A percentile compares a stretch with the other conserved stretches of the same genome.
Conservation (phyloP, 345 rosid species). For the Eucalyptus urophylla region DNA sequence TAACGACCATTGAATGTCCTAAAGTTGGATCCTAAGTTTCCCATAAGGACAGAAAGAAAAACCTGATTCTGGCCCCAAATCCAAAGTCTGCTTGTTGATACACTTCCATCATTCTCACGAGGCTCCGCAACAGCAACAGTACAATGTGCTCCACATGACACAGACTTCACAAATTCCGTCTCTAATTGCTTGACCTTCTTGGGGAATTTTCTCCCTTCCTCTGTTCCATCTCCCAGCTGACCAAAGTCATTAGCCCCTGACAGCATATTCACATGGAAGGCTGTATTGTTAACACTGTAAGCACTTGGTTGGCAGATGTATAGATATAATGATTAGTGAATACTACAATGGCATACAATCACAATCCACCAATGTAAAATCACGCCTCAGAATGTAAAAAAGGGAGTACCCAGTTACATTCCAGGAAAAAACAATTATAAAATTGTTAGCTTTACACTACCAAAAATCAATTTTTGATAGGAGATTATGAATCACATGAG, state of each 20-base stretch:
- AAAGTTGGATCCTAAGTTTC: background rate
- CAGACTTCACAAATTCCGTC: slow-evolving; percentile 79
- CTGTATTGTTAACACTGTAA: background rate
- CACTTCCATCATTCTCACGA: slow-evolving; percentile 59
- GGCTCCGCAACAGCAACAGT: slow-evolving; percentile 85
- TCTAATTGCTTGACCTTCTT: slow-evolving; percentile 69
- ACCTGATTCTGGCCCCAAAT: slow-evolving; percentile 99
- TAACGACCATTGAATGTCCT: background rate
- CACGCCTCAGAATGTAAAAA: background rate
- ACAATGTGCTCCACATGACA: slow-evolving; percentile 92
- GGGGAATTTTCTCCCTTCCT: slow-evolving; percentile 72
- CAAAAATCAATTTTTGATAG: background rate
- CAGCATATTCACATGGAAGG: background rate
- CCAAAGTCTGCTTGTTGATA: slow-evolving; percentile 74
- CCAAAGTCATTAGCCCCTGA: slow-evolving; percentile 90
- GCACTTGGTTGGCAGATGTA: background rate
- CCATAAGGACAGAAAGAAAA: background rate
- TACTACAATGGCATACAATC: background rate
- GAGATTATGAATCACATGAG: background rate
- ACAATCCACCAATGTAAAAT: background rate
- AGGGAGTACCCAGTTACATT: background rate
- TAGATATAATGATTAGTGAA: background rate
- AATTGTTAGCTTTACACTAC: background rate
- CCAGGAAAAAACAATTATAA: background rate
- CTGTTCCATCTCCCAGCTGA: slow-evolving; percentile 97